Base-by-base conservation (phyloP, 2,329 filamentous ascomycete species). In the Clarireedia monteithiana region DNA sequence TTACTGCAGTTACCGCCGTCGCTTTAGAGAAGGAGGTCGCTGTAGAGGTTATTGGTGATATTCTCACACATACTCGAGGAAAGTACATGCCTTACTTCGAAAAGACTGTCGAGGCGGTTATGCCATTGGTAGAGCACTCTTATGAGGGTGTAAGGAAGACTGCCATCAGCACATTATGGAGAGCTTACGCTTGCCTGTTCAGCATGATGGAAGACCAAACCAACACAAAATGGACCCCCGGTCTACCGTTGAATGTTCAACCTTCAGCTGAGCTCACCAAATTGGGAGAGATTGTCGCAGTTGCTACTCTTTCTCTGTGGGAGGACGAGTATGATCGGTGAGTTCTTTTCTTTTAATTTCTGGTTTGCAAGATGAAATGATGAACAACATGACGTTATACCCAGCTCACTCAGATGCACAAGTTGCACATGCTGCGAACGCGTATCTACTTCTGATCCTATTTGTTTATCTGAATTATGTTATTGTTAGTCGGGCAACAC, bases 371-470 rank as follows among this genome's bases (percentile, higher is more conserved):
- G 55, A 55, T 51, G 69, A 74, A 68, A 85, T 90, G 91, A 96
- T 96, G 91, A 96, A 75, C 78, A 82, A 77, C 74, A 77, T 83
- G 84, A 69, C 89, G 89, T 91, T 91, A 92, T 82, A 92, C 92
- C 91, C 91, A 96, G 91, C 91, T 96, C 92, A 96, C 91, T 96
- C 89, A 89, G 88, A 97, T 86, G 85, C 89, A 81, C 76, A 76
- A 81, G 76, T 75, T 83, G 88, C 84, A 84, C 76, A 84, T 95
- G 90, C 88, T 90, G 89, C 85, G 85, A 94, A 95, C 75, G 77
- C 90, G 86, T 82, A 75, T 78, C 74, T 72, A 73, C 70, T 55
- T 14, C 53, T 68, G 61, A 63, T 39, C 53, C 61, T 58, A 65
- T 60, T 45, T 57, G 64, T 53, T 54, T 62, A 40, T 20, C n/a